A percentile compares a stretch with the other conserved stretches of the same genome.
phyloP scores from a whole-genome alignment of 345 rosid species.

The Arabidopsis suecica region DNA sequence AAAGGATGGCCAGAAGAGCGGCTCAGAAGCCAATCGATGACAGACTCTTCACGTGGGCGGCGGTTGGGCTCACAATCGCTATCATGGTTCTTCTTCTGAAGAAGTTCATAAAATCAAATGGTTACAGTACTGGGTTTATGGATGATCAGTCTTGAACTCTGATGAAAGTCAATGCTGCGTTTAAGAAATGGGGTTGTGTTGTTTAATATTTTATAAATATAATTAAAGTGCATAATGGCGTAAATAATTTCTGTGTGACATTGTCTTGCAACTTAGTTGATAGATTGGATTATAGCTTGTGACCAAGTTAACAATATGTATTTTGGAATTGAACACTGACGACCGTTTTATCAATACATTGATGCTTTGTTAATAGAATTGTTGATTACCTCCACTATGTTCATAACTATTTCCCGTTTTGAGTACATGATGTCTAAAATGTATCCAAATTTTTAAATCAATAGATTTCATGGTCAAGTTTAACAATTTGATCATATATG shows the following conservation, averaged over 20 bases:
- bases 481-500: too few relatives aligned
- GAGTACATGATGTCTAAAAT: neutral
- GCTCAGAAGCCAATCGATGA: slow-evolving; percentile 79
- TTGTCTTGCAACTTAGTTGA: slow-evolving; percentile 34
- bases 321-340: slow-evolving; percentile 17
- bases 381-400: neutral
- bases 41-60: slow-evolving; percentile 81
- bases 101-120: slow-evolving; percentile 82
- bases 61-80: slow-evolving; percentile 83
- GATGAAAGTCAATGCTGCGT: slow-evolving; percentile 16
- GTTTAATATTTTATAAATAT: slow-evolving; percentile 23
- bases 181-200: slow-evolving; percentile 15
- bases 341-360: slow-evolving; percentile 8
- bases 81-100: slow-evolving; percentile 84
- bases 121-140: slow-evolving; percentile 79
- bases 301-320: slow-evolving; percentile 20
- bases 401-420: neutral
- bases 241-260: slow-evolving; percentile 40
- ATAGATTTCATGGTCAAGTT: too few relatives aligned
- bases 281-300: slow-evolving; percentile 34
- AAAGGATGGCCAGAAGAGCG: slow-evolving; percentile 43
- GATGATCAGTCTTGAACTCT: slow-evolving; percentile 68
- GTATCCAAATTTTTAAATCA: neutral
- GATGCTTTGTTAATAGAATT: slow-evolving; percentile 12
- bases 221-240: slow-evolving; percentile 34